Evolutionary conservation across 305 asterid species (phyloP).

Genomic region (Ilex paraguariensis): DNA sequence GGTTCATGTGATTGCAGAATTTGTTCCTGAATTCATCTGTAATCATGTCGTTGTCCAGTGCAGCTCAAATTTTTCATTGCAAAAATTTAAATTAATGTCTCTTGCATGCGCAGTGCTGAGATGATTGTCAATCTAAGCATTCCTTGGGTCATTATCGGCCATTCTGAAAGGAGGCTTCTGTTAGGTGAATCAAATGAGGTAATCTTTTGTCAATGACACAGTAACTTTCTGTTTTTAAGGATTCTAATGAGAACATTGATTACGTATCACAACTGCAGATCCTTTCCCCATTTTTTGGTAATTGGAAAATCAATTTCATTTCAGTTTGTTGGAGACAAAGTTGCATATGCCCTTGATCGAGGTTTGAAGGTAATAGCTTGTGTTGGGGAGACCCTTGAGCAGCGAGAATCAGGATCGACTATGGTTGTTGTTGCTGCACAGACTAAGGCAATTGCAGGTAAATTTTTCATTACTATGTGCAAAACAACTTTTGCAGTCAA

Average conservation of each 20-base stretch:
- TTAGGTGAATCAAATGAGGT: constrained; percentile 40
- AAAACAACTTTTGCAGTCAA: too few species aligned
- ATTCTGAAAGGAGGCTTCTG: constrained; percentile 38
- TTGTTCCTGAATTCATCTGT: too few species aligned
- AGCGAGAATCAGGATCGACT: constrained; percentile 93
- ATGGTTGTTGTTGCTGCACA: constrained; percentile 87
- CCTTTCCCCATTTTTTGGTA: background rate
- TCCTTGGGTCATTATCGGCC: constrained; percentile 51
- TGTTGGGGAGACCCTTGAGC: constrained; percentile 97
- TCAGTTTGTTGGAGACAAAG: constrained; percentile 40
- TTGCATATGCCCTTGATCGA: constrained; percentile 57
- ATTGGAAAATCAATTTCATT: background rate
- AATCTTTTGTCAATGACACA: constrained; percentile 2
- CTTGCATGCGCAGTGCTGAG: constrained; percentile 28
- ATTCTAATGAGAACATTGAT: too few species aligned
- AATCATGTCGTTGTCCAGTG: too few species aligned
- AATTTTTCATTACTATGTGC: too few species aligned
- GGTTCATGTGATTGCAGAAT: too few species aligned
- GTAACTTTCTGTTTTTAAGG: too few species aligned
- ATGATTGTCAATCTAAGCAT: constrained; percentile 38
- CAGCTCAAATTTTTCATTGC: too few species aligned
- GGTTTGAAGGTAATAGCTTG: constrained; percentile 99
- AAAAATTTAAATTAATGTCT: background rate
- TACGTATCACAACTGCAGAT: background rate
- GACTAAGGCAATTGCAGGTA: constrained; percentile 98